Conservation (phyloP, 257 asterid species). For the Gentiana straminea region DNA sequence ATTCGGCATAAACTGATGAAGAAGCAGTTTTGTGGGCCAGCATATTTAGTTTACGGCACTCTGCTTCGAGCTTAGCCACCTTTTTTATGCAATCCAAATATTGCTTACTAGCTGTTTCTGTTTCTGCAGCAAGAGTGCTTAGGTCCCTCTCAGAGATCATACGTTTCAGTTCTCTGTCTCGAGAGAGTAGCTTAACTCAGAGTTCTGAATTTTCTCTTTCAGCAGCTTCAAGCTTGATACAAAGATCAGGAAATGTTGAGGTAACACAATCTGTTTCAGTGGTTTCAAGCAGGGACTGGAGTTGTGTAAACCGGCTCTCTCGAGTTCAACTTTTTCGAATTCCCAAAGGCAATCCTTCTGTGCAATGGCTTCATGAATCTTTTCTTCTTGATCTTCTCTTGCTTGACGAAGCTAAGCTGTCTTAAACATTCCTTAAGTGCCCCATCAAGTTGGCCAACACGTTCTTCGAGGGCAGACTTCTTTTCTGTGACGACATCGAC, state of each 20-base stretch:
- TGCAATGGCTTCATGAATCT: slow-evolving; percentile 33
- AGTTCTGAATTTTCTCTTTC: slow-evolving; percentile 56
- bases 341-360: slow-evolving; percentile 44
- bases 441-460: slow-evolving; percentile 60
- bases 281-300: slow-evolving; percentile 38
- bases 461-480: slow-evolving; percentile 63
- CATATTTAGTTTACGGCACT: slow-evolving; percentile 57
- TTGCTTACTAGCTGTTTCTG: slow-evolving; percentile 67
- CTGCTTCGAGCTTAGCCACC: slow-evolving; percentile 69
- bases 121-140: slow-evolving; percentile 57
- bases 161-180: slow-evolving; percentile 31
- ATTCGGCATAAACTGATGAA: slow-evolving; percentile 42
- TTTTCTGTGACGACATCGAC: slow-evolving; percentile 43
- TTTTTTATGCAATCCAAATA: slow-evolving; percentile 48
- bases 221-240: slow-evolving; percentile 43
- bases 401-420: slow-evolving; percentile 67
- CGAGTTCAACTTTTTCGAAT: slow-evolving; percentile 39
- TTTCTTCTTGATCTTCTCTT: slow-evolving; percentile 69
- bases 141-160: slow-evolving; percentile 47
- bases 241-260: slow-evolving; percentile 27
- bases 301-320: slow-evolving; percentile 35
- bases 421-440: slow-evolving; percentile 91
- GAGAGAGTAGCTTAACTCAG: slow-evolving; percentile 35
- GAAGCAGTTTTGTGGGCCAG: slow-evolving; percentile 34
- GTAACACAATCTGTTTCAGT: slow-evolving; percentile 29